These are phyloP conservation scores for Eleusine indica DNA, from an alignment of 176 grass and related monocot genomes.

Conservation along the genomic window DNA sequence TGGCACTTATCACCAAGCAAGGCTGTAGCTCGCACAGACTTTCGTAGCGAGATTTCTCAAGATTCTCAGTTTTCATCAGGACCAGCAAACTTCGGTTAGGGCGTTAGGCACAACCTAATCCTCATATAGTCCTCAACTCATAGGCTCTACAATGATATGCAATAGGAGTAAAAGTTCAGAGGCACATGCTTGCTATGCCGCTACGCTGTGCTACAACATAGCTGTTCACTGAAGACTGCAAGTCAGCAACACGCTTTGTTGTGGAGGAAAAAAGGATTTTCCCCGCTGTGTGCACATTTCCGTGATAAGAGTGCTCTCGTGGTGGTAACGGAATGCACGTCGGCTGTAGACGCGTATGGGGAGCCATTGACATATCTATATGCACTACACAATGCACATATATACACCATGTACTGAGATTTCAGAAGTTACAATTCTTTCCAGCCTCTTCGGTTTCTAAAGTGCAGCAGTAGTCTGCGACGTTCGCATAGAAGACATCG, in stretches of 20 bases:
- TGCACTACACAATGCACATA: neutral
- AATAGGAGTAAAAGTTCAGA: neutral
- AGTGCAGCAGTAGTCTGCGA: conserved; percentile 37
- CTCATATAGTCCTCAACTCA: neutral
- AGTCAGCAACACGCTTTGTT: conserved; percentile 16
- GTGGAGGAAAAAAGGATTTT: conserved; percentile 1
- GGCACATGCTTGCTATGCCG: conserved; percentile 25
- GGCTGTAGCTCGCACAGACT: neutral
- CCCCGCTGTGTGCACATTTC: neutral
- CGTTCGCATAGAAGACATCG: conserved; percentile 24
- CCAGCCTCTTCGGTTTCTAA: conserved; percentile 33
- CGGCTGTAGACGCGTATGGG: conserved; percentile 14
- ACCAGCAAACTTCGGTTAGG: neutral
- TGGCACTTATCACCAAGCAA: neutral
- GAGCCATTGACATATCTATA: conserved; percentile 4
- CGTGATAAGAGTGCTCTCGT: conserved; percentile 23
- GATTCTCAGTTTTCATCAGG: neutral
- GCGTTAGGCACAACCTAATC: neutral
- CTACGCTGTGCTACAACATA: conserved; percentile 10
- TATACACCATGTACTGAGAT: neutral
- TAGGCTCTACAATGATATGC: neutral
- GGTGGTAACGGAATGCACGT: conserved; percentile 18
- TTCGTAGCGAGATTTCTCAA: conserved; percentile 22
- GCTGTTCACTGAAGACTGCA: conserved; percentile 21
- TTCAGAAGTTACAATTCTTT: conserved; percentile 14